Conservation (phyloP, 139 green algal species). For the Chlorella sp. region DNA sequence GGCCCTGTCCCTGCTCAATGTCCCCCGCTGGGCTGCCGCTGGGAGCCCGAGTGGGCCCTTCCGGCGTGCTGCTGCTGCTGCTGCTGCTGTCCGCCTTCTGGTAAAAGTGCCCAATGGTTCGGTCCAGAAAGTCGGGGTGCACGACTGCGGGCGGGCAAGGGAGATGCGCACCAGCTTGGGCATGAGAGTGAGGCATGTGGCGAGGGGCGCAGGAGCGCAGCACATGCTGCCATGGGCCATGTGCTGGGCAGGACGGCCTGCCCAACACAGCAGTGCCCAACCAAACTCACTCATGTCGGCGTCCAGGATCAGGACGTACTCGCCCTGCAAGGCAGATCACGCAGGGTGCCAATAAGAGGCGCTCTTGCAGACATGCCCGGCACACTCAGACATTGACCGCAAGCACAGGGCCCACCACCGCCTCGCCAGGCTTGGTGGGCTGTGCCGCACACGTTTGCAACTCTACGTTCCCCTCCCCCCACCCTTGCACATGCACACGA, state of each 20-base stretch:
- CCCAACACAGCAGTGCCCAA: too few relatives aligned
- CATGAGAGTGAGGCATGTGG: not conserved
- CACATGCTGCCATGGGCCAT: not conserved
- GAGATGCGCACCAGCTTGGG: slow-evolving; percentile 23
- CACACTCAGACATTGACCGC: too few relatives aligned
- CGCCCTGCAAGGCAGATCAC: not conserved
- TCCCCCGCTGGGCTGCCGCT: not conserved
- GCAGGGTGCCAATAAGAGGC: too few relatives aligned
- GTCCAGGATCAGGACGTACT: slow-evolving; percentile 39
- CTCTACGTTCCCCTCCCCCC: too few relatives aligned
- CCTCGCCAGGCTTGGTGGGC: too few relatives aligned
- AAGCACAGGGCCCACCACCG: too few relatives aligned
- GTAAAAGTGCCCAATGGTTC: slow-evolving; percentile 38
- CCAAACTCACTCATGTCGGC: slow-evolving; percentile 36
- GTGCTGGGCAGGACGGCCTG: not conserved
- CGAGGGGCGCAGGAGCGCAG: not conserved
- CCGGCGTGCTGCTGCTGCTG: not conserved
- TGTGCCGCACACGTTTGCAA: too few relatives aligned
- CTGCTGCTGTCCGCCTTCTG: not conserved
- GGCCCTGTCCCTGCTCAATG: too few relatives aligned
- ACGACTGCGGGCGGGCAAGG: not conserved
- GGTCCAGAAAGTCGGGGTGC: slow-evolving; percentile 23
- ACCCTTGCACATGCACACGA: too few relatives aligned
- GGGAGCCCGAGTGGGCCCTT: not conserved
- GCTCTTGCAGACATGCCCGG: too few relatives aligned